Evolutionary conservation across 768 basidiomycete species (phyloP).

Genomic region (Lyophyllum decastes): DNA sequence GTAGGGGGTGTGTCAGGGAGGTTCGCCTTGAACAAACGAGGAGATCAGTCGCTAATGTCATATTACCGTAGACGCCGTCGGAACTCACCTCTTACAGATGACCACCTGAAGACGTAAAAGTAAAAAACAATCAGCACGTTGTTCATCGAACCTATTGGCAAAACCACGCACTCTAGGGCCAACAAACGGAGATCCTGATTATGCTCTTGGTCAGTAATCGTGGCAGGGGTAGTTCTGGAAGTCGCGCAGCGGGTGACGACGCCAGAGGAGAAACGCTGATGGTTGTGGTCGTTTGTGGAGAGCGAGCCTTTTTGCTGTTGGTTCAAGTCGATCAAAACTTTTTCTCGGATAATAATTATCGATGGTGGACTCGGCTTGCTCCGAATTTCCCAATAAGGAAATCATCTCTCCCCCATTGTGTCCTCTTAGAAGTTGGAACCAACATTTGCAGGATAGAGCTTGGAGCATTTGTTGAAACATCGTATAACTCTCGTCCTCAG

Average conservation of each 20-base stretch:
- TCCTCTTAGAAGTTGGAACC: neutral
- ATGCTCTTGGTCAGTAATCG: constrained; percentile 76
- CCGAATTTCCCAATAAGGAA: constrained; percentile 13
- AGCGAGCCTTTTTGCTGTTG: constrained; percentile 17
- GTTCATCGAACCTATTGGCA: constrained; percentile 12
- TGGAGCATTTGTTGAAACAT: neutral
- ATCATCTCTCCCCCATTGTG: neutral
- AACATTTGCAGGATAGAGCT: neutral
- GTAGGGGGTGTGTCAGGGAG: constrained; percentile 65
- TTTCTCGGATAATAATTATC: constrained; percentile 15
- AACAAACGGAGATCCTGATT: constrained; percentile 81
- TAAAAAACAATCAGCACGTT: constrained; percentile 19
- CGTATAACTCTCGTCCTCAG: neutral
- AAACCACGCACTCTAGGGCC: constrained; percentile 67
- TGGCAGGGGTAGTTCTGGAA: constrained; percentile 42
- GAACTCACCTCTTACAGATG: constrained; percentile 70
- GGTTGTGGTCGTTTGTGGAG: neutral
- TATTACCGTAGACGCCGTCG: neutral
- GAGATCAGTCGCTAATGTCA: constrained; percentile 16
- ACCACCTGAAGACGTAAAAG: constrained; percentile 58
- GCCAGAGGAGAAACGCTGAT: constrained; percentile 13
- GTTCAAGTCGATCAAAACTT: constrained; percentile 11
- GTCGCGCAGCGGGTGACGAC: constrained; percentile 34
- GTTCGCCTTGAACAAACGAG: constrained; percentile 58
- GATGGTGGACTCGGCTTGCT: constrained; percentile 15